Conservation (phyloP, 768 basidiomycete species). For the Pleurotus tuoliensis region DNA sequence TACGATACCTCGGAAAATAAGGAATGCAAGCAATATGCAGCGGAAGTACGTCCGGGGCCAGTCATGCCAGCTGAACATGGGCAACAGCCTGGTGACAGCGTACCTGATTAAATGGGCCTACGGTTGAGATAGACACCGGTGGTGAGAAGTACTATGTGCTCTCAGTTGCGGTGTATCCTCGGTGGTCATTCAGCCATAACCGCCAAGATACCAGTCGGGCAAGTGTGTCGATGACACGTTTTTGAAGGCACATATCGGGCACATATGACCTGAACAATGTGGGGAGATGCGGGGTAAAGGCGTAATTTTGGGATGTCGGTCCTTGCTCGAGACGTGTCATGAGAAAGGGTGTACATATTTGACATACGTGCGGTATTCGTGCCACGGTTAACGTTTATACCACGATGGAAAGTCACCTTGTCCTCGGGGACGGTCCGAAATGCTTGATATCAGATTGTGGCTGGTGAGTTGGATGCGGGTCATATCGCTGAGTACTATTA, state of each 20-base stretch:
- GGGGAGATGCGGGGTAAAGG: not conserved
- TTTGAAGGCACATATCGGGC: not conserved
- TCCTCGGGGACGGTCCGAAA: not conserved
- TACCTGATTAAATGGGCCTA: not conserved
- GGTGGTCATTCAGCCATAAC: not conserved
- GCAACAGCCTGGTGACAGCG: not conserved
- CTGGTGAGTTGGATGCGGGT: too few species aligned
- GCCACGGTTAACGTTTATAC: not conserved
- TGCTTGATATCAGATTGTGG: too few species aligned
- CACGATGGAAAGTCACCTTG: not conserved
- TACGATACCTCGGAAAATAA: not conserved
- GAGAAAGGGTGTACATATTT: not conserved
- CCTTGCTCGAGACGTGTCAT: not conserved
- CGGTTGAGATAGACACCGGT: not conserved
- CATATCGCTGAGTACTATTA: too few species aligned
- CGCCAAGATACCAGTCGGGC: not conserved
- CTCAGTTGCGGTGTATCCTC: constrained; percentile 1
- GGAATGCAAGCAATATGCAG: not conserved
- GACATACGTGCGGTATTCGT: not conserved
- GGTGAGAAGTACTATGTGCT: not conserved
- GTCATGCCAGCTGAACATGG: not conserved
- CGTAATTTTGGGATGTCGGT: not conserved
- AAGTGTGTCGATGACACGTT: not conserved
- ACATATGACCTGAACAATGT: not conserved
- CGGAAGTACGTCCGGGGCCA: not conserved